Percentiles rank a stretch among this genome's conserved stretches.
phyloP scores from a whole-genome alignment of 345 rosid genomes.

The Luvunga scandens region DNA sequence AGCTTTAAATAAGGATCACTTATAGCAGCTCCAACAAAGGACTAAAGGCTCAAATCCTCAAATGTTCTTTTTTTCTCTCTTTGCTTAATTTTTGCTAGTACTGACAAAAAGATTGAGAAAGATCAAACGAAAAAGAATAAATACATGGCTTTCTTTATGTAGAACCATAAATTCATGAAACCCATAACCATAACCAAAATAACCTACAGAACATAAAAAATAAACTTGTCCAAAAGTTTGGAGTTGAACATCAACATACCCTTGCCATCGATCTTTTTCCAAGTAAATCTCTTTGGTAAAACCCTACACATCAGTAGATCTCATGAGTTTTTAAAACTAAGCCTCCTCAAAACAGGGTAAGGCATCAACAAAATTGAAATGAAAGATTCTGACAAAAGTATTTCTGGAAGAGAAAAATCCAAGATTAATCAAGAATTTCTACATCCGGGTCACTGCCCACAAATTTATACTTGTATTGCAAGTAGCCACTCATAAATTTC shows the following conservation, averaged over 20 bases:
- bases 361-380: not conserved
- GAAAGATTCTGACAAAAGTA: not conserved
- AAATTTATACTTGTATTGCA: not conserved
- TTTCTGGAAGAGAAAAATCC: not conserved
- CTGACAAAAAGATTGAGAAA: not conserved
- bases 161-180: not conserved
- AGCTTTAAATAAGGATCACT: not conserved
- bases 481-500: not conserved
- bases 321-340: not conserved
- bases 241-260: constrained; percentile 51
- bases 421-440: not conserved
- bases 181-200: not conserved
- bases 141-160: not conserved
- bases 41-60: not conserved
- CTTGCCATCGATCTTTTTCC: constrained; percentile 97
- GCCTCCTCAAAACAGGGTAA: not conserved
- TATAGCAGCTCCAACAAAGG: not conserved
- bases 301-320: constrained; percentile 51
- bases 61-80: not conserved
- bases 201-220: not conserved
- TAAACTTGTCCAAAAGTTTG: not conserved
- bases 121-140: not conserved
- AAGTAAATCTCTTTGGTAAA: constrained; percentile 97
- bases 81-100: not conserved
- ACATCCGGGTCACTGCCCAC: not conserved